phyloP scores from a whole-genome alignment of 192 early-diverging fungal genomes.

The Linnemannia schmuckeri region DNA sequence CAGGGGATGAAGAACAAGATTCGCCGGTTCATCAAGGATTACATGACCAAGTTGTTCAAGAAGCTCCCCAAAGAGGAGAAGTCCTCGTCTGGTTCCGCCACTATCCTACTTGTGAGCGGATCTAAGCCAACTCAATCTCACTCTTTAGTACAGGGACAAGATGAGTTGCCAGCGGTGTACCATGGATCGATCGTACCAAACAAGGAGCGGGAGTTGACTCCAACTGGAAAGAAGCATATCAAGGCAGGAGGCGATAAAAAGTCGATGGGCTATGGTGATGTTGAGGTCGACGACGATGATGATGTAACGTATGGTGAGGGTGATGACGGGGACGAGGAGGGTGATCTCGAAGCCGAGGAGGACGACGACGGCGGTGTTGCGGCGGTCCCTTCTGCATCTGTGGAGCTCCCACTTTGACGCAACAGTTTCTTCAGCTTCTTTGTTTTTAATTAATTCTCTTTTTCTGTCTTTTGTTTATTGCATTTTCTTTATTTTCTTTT shows the following conservation, averaged over 20 bases:
- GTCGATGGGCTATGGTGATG: slow-evolving; percentile 39
- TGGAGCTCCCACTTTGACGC: slow-evolving; percentile 31
- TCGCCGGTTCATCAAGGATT: slow-evolving; percentile 60
- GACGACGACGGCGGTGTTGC: slow-evolving; percentile 51
- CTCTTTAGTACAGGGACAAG: not conserved
- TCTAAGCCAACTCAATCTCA: slow-evolving; percentile 22
- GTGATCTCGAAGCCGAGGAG: slow-evolving; percentile 29
- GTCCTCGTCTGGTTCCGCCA: slow-evolving; percentile 13
- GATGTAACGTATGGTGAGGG: slow-evolving; percentile 52
- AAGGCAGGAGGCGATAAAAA: not conserved
- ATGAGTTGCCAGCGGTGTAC: not conserved
- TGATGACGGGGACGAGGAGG: slow-evolving; percentile 41
- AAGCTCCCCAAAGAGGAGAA: slow-evolving; percentile 49
- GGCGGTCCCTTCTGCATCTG: slow-evolving; percentile 40
- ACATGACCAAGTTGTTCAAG: slow-evolving; percentile 59
- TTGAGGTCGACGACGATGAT: slow-evolving; percentile 53
- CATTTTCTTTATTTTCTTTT: slow-evolving; percentile 18
- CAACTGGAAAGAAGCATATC: slow-evolving; percentile 2
- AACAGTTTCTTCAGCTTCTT: slow-evolving; percentile 11
- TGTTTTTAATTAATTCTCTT: not conserved
- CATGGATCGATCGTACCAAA: not conserved
- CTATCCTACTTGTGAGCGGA: slow-evolving; percentile 33
- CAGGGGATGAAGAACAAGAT: slow-evolving; percentile 61
- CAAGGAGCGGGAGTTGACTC: not conserved
- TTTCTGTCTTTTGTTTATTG: slow-evolving; percentile 14